phyloP scores from a whole-genome alignment of 352 stramenopile species.

The Phytophthora fragariaefolia region DNA sequence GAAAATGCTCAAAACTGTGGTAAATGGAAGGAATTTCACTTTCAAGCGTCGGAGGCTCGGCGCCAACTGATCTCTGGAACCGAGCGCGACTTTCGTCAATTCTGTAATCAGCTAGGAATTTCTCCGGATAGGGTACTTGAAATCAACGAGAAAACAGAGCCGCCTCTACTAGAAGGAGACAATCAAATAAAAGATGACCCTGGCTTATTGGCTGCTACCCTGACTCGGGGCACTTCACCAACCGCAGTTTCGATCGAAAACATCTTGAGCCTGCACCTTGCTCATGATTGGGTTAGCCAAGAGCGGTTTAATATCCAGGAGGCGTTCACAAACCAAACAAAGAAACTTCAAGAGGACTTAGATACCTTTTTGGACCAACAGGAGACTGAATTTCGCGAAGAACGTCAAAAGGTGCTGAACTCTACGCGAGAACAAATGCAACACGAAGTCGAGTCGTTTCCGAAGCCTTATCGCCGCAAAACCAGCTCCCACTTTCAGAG shows the following conservation, averaged over 20 bases:
- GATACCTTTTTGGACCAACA: constrained; percentile 50
- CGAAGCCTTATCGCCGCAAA: background rate
- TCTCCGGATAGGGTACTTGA: constrained; percentile 1
- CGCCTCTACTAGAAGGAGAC: background rate
- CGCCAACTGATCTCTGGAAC: constrained; percentile 35
- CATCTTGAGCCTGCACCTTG: constrained; percentile 31
- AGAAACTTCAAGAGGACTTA: constrained; percentile 60
- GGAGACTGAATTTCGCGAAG: constrained; percentile 39
- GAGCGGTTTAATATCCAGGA: constrained; percentile 78
- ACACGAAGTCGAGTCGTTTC: background rate
- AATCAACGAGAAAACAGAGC: background rate
- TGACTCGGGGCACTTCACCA: background rate
- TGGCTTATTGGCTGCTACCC: background rate
- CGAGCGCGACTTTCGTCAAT: constrained; percentile 38
- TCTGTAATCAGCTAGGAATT: constrained; percentile 28
- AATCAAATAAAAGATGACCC: constrained; percentile 20
- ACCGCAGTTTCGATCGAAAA: constrained; percentile 21
- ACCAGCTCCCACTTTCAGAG: constrained; percentile 28
- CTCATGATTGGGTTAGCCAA: constrained; percentile 61
- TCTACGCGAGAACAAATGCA: background rate
- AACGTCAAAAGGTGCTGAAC: constrained; percentile 47
- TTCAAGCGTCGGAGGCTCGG: constrained; percentile 29
- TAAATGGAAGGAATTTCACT: constrained; percentile 62
- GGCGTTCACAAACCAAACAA: constrained; percentile 67
- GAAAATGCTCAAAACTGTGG: constrained; percentile 55